phyloP scores from a whole-genome alignment of 225 moss, liverwort and hornwort genomes.

The Takakia lepidozioides region DNA sequence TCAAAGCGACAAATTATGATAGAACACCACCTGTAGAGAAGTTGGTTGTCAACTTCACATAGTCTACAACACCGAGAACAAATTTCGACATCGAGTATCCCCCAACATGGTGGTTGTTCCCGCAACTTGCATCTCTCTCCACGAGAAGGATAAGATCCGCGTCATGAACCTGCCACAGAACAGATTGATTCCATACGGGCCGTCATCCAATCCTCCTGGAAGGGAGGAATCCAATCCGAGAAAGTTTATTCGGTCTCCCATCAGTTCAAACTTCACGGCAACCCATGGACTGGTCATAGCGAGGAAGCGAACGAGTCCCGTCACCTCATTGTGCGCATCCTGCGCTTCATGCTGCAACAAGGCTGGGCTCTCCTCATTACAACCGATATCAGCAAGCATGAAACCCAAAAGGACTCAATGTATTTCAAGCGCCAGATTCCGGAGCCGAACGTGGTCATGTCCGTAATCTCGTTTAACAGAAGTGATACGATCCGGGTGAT shows the following conservation, averaged over 20 bases:
- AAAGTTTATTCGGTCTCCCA: constrained; percentile 1
- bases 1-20: too few relatives aligned
- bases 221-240: constrained; percentile 12
- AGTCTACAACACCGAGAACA: background rate
- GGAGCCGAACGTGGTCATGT: too few relatives aligned
- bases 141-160: constrained; percentile 2
- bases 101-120: background rate
- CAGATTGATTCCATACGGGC: constrained; percentile 4
- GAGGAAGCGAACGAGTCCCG: too few relatives aligned
- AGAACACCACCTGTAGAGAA: too few relatives aligned
- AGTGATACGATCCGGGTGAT: constrained; percentile 13
- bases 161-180: constrained; percentile 7
- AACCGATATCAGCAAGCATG: background rate
- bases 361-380: constrained; percentile 10
- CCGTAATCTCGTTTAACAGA: constrained; percentile 10
- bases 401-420: background rate
- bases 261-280: constrained; percentile 12
- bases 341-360: constrained; percentile 14
- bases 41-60: background rate
- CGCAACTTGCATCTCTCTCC: constrained; percentile 6
- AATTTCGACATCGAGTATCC: background rate
- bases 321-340: constrained; percentile 2
- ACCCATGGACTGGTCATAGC: constrained; percentile 6
- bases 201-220: constrained; percentile 8
- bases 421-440: too few relatives aligned